Conservation (phyloP, 1,284 basidiomycete species). For the Ceratobasidium theobromae region DNA sequence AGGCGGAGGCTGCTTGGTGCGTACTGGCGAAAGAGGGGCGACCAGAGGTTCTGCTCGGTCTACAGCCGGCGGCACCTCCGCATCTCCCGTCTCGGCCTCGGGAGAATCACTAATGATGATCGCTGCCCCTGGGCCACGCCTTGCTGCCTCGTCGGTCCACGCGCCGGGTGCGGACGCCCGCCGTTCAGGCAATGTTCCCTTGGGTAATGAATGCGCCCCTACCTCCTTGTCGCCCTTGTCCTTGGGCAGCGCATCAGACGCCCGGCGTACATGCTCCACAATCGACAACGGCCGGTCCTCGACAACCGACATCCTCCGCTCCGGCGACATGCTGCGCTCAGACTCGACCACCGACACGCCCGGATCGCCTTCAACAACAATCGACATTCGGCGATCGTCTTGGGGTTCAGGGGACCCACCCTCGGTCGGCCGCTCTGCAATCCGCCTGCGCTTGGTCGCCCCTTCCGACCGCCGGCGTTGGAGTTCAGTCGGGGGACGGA, state of each 20-base stretch:
- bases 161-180: background rate
- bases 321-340: no score
- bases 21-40: no score
- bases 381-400: no score
- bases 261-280: constrained; percentile 10
- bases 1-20: background rate
- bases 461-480: background rate
- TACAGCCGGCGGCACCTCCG: no score
- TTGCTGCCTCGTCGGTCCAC: background rate
- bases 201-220: background rate
- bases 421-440: constrained; percentile 9
- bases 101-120: constrained; percentile 28
- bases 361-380: no score
- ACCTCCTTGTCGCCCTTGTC: background rate
- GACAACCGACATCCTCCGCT: constrained; percentile 1
- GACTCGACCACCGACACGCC: no score
- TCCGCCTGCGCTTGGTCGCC: background rate
- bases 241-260: background rate
- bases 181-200: background rate
- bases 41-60: no score
- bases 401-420: no score
- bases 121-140: background rate
- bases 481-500: background rate
- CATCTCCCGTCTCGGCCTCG: constrained; percentile 4
- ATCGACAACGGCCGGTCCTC: background rate